phyloP scores from a whole-genome alignment of 805 yeast species.

The Ogataea glucozyma region DNA sequence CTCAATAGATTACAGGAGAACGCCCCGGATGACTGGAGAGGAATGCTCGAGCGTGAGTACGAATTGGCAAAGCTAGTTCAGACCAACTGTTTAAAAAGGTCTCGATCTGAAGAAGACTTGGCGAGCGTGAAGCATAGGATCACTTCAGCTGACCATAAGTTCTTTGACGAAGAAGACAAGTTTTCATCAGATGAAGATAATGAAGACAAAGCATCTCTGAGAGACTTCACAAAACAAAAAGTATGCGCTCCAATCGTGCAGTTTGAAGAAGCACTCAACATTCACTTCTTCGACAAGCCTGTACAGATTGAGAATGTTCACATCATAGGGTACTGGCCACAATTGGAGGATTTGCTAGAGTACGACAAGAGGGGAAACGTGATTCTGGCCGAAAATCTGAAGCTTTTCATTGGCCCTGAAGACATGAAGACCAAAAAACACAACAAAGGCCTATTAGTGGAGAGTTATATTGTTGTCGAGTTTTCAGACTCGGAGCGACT shows the following conservation, averaged over 20 bases:
- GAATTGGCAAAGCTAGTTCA: conserved; percentile 1
- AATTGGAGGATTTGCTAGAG: background rate
- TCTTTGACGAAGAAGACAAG: background rate
- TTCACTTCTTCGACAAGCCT: background rate
- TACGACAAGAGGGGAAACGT: background rate
- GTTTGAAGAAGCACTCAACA: background rate
- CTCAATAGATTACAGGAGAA: conserved; percentile 17
- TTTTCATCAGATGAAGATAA: background rate
- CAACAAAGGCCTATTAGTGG: background rate
- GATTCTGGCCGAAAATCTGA: background rate
- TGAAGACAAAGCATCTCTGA: too few relatives aligned
- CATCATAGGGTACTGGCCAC: background rate
- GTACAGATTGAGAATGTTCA: background rate
- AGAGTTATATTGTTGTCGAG: background rate
- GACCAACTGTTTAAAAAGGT: background rate
- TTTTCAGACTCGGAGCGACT: background rate
- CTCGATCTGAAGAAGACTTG: background rate
- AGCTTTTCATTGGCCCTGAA: background rate
- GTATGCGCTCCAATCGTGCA: background rate
- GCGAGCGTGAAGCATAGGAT: background rate
- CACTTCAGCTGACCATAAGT: background rate
- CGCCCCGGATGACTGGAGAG: conserved; percentile 18
- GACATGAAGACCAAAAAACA: background rate
- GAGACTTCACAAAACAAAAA: too few relatives aligned
- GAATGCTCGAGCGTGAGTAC: conserved; percentile 14